Evolutionary conservation across 176 grass and related monocot species (phyloP), one percentile per base, ranked within the genome.

Genomic region (Metroxylon sagu): DNA sequence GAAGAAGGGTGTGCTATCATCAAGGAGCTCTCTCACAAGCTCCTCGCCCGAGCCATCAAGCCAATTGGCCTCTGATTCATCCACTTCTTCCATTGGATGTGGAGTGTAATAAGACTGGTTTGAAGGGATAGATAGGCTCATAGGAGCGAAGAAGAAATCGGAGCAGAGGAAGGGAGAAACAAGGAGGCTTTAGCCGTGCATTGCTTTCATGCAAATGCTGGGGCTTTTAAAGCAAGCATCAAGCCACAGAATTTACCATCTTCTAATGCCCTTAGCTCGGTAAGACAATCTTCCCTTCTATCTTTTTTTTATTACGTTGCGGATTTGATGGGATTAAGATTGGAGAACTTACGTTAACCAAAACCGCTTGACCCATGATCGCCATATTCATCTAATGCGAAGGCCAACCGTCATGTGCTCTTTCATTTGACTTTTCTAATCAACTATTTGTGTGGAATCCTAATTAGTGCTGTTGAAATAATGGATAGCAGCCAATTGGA

Each of bases 11-110:
- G 30, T 68, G n/a, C 31, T 56, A 5, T 80, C 65, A 25, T 63
- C 76, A 25, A 82, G 67, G 27, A 82, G 78, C 66, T 88, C 84
- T 49, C 73, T 84, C 49, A 88, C 68, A 52, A 88, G 74, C 56
- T 85, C 89, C 27, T 75, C 69, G 10, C 61, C 85, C 23, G 74
- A 71, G 17, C 55, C 28, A 16, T 84, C 54, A 12, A 69, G 75
- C 71, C 85, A 88, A 26, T 77, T 79, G n/a, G 57, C 28, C 56
- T 87, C 83, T 62, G 61, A 61, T 14, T 52, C 78, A 14, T 71
- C 65, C 21, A 61, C 26, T 43, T 79, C 74, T 19, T 62, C 54
- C 48, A 74, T 70, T 43, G 35, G 10, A 43, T 43, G 6, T 35
- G 1, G 12, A 43, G 35, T 43, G 35, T 43, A 43, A 12, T 3